These are phyloP conservation scores for Cordyceps militaris DNA, from an alignment of 2,329 filamentous ascomycete genomes.

Conservation along the genomic window DNA sequence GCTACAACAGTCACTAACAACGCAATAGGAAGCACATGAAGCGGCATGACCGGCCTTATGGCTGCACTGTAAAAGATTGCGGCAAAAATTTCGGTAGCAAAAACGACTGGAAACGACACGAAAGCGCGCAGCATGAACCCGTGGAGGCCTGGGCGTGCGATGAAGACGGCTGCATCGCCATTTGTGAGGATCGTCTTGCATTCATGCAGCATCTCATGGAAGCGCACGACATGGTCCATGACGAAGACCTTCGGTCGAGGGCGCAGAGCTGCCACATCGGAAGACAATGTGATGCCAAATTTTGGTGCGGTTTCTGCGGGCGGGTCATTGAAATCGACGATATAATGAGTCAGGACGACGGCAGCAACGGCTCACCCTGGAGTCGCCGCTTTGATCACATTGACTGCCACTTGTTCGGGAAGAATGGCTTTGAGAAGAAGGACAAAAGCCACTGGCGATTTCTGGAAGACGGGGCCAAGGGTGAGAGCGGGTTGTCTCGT, in stretches of 20 bases:
- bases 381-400: constrained; percentile 62
- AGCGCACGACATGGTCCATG: constrained; percentile 36
- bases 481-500: too few relatives aligned
- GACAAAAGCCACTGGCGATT: constrained; percentile 51
- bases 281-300: constrained; percentile 55
- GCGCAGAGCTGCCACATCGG: constrained; percentile 54
- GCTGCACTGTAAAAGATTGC: constrained; percentile 68
- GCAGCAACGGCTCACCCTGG: constrained; percentile 35
- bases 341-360: constrained; percentile 24
- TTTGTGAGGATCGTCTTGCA: constrained; percentile 23
- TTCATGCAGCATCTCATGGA: constrained; percentile 56
- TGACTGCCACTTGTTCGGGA: constrained; percentile 60
- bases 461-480: constrained; percentile 22
- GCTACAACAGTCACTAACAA: constrained; percentile 15
- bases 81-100: constrained; percentile 78
- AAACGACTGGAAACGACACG: constrained; percentile 90
- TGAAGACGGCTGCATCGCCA: constrained; percentile 38
- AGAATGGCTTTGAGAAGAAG: constrained; percentile 29
- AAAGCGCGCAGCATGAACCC: constrained; percentile 70
- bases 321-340: constrained; percentile 36
- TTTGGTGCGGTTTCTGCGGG: constrained; percentile 85
- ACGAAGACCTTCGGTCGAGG: constrained; percentile 31
- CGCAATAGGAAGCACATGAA: constrained; percentile 69
- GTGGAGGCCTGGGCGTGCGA: constrained; percentile 67
- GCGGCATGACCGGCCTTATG: constrained; percentile 73